Base-by-base conservation (phyloP, 257 asterid genomes). In the Gentiana straminea region DNA sequence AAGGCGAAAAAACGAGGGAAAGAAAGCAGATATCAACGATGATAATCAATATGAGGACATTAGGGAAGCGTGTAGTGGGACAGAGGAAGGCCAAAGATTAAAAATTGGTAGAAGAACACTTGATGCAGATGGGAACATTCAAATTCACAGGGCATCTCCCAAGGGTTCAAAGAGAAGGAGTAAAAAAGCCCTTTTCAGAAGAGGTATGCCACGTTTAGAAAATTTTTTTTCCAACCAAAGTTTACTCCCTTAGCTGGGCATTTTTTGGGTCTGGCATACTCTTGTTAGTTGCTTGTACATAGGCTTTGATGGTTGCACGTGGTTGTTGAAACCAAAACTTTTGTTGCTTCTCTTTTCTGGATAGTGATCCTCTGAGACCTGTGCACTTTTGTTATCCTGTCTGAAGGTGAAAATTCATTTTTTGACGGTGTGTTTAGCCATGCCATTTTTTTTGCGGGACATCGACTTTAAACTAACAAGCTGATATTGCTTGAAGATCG, bases 41-140 rank as follows among this genome's bases (percentile, higher is more conserved):
- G 83, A 76, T 49, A 66, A 69, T 70, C 76, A 67, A 46, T 75
- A 77, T 66, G 83, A 81, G 72, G 96, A 84, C 67, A 69, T 66
- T 69, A 80, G 73, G 76, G 95, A 84, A 86, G 94, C 88, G 60
- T 83, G 86, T 64, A 80, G 91, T 68, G 93, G 84, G 66, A 84
- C 94, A 43, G 95, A 81, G 59, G 94, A 79, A 77, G 84, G 79
- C 45, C 83, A 74, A 66, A 64, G 73, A 68, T 66, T 77, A 49
- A 77, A 80, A 63, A 76, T 65, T 62, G 59, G 37, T 12, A 74
- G 81, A 64, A 74, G 68, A 63, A 75, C 70, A 53, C 53, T 69
- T 57, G 75, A 73, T 60, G 39, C 71, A 13, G 75, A 70, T 15
- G 64, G 55, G 59, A 81, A 75, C 65, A 63, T 66, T 59, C 69